Conservation (phyloP, 495 filamentous ascomycete species). For the Penicillium arizonense region DNA sequence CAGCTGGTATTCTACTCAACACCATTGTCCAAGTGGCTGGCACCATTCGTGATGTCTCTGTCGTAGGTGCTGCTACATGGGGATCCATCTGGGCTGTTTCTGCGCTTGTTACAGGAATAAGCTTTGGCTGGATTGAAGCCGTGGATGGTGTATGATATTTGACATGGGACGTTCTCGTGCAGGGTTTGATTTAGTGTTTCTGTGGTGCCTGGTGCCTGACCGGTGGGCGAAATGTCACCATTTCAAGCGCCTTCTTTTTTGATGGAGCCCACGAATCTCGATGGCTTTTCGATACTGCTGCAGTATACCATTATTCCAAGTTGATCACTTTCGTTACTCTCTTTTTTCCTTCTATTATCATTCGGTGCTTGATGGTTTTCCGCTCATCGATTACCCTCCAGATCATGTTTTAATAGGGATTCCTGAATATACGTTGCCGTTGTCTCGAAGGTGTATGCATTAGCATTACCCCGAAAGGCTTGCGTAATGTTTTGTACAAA, state of each 20-base stretch:
- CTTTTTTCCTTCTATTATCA: not conserved
- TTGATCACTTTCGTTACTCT: not conserved
- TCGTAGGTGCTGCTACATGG: slow-evolving; percentile 66
- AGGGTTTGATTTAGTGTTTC: slow-evolving; percentile 1
- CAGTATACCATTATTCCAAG: not conserved
- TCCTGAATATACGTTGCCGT: not conserved
- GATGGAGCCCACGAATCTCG: not conserved
- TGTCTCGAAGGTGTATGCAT: no score
- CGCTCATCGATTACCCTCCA: not conserved
- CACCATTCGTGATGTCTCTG: slow-evolving; percentile 64
- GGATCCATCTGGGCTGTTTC: slow-evolving; percentile 68
- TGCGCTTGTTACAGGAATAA: slow-evolving; percentile 54
- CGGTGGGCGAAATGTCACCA: not conserved
- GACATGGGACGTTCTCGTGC: not conserved
- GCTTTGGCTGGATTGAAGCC: slow-evolving; percentile 59
- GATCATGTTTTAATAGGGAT: not conserved
- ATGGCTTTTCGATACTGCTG: not conserved
- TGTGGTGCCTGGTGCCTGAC: slow-evolving; percentile 3
- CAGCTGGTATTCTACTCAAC: slow-evolving; percentile 53
- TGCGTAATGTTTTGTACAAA: no score
- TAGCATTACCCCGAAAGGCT: no score
- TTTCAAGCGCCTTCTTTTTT: not conserved
- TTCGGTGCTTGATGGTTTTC: not conserved
- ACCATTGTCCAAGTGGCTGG: slow-evolving; percentile 63
- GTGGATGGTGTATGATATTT: slow-evolving; percentile 41